Conservation (phyloP, 345 rosid species). For the Populus simonii region DNA sequence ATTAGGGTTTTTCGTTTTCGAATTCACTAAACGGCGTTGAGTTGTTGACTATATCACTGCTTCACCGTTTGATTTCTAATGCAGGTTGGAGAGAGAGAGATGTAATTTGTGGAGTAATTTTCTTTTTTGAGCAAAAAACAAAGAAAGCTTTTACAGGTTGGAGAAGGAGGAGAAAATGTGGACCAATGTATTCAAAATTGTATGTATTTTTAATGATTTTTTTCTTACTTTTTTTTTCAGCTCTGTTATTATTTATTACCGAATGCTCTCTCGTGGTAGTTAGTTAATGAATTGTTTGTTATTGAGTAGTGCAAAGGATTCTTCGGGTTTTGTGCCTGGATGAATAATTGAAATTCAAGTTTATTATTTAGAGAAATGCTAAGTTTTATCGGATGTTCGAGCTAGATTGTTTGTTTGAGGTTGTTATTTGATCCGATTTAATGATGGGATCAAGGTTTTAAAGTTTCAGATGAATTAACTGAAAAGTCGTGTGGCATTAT, state of each 20-base stretch:
- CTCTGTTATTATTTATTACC: neutral
- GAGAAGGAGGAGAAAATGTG: slow-evolving; percentile 52
- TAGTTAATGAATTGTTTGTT: neutral
- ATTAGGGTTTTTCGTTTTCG: neutral
- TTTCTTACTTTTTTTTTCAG: too few species aligned
- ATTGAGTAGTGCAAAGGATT: neutral
- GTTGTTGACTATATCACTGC: neutral
- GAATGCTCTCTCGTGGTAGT: neutral
- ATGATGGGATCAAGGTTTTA: neutral
- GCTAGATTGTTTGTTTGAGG: neutral
- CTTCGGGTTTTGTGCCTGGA: neutral
- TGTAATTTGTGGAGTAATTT: neutral
- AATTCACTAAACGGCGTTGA: neutral
- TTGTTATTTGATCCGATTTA: neutral
- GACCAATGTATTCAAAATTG: slow-evolving; percentile 88
- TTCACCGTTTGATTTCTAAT: neutral
- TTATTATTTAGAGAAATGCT: neutral
- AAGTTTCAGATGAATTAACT: neutral
- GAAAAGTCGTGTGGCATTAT: neutral
- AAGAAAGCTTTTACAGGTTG: neutral
- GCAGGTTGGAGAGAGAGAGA: neutral
- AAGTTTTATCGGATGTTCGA: neutral
- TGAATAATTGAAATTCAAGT: neutral
- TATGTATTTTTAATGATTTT: slow-evolving; percentile 25
- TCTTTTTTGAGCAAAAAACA: neutral